Evolutionary conservation across 768 basidiomycete species (phyloP).

Genomic region (Naganishia randhawae): DNA sequence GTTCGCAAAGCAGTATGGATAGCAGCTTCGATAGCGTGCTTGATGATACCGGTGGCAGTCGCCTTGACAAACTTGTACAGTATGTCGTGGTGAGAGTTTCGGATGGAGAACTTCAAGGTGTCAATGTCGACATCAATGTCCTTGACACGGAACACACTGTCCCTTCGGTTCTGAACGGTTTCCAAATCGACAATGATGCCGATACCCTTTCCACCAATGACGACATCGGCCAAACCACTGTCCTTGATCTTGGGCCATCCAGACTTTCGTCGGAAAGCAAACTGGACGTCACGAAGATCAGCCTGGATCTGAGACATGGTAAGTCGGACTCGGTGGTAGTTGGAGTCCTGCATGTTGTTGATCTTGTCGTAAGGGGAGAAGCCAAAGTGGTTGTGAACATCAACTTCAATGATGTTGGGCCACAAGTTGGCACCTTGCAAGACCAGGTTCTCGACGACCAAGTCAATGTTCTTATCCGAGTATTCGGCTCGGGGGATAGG

Average conservation of each 20-base stretch:
- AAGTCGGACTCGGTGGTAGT: slow-evolving; percentile 68
- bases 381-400: slow-evolving; percentile 75
- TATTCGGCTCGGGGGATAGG: slow-evolving; percentile 87
- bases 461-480: slow-evolving; percentile 76
- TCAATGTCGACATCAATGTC: slow-evolving; percentile 75
- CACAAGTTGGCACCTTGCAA: slow-evolving; percentile 83
- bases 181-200: slow-evolving; percentile 49
- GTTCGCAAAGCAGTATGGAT: slow-evolving; percentile 67
- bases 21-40: slow-evolving; percentile 58
- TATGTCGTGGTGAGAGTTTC: slow-evolving; percentile 84
- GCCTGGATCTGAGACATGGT: slow-evolving; percentile 82
- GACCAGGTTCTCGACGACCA: slow-evolving; percentile 89
- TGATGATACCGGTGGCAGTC: slow-evolving; percentile 75
- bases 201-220: slow-evolving; percentile 31
- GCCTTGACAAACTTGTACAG: slow-evolving; percentile 80
- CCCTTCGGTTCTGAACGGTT: slow-evolving; percentile 48
- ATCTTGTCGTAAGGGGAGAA: slow-evolving; percentile 71
- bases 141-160: slow-evolving; percentile 52
- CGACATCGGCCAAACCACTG: slow-evolving; percentile 76
- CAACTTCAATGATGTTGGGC: slow-evolving; percentile 60
- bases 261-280: slow-evolving; percentile 81
- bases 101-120: slow-evolving; percentile 80
- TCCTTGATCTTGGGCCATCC: slow-evolving; percentile 77
- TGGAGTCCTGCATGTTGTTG: slow-evolving; percentile 56
- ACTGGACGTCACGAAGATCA: slow-evolving; percentile 88